Base-by-base conservation (phyloP, 345 rosid genomes). In the Syzygium jambos region DNA sequence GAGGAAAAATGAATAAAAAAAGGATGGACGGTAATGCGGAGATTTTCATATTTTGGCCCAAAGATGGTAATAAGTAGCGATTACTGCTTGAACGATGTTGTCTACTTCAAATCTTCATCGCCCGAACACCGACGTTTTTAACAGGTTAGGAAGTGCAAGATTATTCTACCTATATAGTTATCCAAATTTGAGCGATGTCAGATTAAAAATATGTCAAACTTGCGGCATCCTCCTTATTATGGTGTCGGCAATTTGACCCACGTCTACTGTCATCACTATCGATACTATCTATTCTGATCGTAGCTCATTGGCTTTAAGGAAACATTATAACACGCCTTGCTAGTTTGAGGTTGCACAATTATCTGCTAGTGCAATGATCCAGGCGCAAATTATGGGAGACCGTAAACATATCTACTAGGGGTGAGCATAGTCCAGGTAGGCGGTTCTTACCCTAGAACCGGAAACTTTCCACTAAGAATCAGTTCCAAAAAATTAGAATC, bases 161-260 rank as follows among this genome's bases (percentile, higher is more conserved):
- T 34, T 73, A 17, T 34, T 73, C 49, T 9, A 41, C 14, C 2
- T 0, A 6, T 17, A 9, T 9, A 3, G 13, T 34, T 34, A 73
- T 73, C 21, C 80, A 38, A 17, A 49, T 34, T 19, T 17, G 49
- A 73, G 19, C 2, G 25, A 73, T 19, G 80, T 73, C 4, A 41
- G 14, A 8, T 30, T 34, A 68, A 16, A 30, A 4, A 9, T 19
- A 17, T 17, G 5, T 34, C 80, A 17, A 34, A 73, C 23, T 8
- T 34, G 46, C 7, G 9, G 46, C 13, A 4, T 68, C 78, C 4
- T 34, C 46, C 25, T 17, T 2, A 11, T 16, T 30, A 68, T 68
- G 78, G 17, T 68, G 17, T 16, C 2, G 12, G 11, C 46, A 17
- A 17, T 30, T 23, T 30, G 23, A 34, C 3, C 2, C 5, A 0